phyloP scores from a whole-genome alignment of 306 rosid species.

The Senna tora region DNA sequence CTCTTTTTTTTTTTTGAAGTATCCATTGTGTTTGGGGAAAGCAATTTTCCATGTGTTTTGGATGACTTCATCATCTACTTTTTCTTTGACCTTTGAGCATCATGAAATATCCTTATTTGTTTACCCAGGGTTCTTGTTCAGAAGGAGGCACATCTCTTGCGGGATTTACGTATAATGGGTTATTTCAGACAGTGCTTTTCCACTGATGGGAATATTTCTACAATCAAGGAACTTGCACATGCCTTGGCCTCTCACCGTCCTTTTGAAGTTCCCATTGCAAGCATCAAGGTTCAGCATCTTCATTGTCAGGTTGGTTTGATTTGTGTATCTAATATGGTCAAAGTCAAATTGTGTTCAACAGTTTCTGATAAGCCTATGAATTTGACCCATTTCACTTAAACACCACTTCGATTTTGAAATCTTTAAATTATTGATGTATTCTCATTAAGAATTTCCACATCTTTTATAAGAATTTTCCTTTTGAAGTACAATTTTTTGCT shows the following conservation, averaged over 20 bases:
- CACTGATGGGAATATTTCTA: slow-evolving; percentile 59
- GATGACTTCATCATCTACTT: slow-evolving; percentile 1
- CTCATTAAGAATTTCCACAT: neutral
- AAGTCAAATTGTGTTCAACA: neutral
- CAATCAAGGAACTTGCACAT: slow-evolving; percentile 82
- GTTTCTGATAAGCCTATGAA: slow-evolving; percentile 23
- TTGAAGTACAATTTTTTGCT: slow-evolving; percentile 2
- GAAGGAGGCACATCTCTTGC: slow-evolving; percentile 71
- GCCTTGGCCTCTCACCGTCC: slow-evolving; percentile 83
- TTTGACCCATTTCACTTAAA: slow-evolving; percentile 22
- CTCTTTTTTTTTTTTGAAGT: neutral
- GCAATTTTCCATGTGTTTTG: neutral
- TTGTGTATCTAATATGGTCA: slow-evolving; percentile 29
- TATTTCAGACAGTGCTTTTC: slow-evolving; percentile 90
- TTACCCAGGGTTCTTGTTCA: slow-evolving; percentile 62
- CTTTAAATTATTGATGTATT: slow-evolving; percentile 14
- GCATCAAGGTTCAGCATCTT: slow-evolving; percentile 76
- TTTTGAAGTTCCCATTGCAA: slow-evolving; percentile 85
- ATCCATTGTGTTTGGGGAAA: neutral
- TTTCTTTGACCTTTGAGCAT: neutral
- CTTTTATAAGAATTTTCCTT: slow-evolving; percentile 12
- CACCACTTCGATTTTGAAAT: slow-evolving; percentile 14
- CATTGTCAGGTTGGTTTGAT: slow-evolving; percentile 67
- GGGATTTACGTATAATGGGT: slow-evolving; percentile 77
- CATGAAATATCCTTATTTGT: slow-evolving; percentile 23